Conservation (phyloP, 2,329 filamentous ascomycete species). For the Fusarium proliferatum region DNA sequence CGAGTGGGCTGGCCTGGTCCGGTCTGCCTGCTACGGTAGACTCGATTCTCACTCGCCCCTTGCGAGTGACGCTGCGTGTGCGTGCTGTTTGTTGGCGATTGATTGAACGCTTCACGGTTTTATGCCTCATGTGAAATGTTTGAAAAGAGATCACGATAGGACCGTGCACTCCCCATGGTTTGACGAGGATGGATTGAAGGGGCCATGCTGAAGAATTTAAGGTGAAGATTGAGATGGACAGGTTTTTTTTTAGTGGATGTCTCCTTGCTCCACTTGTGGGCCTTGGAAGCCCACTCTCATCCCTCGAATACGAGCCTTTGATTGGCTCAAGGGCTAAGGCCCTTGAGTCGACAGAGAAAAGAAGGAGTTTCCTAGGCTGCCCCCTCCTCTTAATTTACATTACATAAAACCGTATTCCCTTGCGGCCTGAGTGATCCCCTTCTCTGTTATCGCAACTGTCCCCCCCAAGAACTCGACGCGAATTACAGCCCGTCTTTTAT, state of each 20-base stretch:
- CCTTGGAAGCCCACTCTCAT: slow-evolving; percentile 14
- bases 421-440: slow-evolving; percentile 47
- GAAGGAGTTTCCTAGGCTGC: slow-evolving; percentile 40
- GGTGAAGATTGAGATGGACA: slow-evolving; percentile 35
- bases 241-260: slow-evolving; percentile 41
- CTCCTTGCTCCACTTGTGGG: slow-evolving; percentile 25
- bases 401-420: slow-evolving; percentile 52
- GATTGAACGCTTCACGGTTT: slow-evolving; percentile 7
- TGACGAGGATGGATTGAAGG: not conserved
- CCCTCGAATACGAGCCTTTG: not conserved
- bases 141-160: slow-evolving; percentile 16
- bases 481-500: slow-evolving; percentile 48
- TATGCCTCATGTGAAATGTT: slow-evolving; percentile 28
- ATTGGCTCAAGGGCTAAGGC: slow-evolving; percentile 38
- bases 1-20: slow-evolving; percentile 26
- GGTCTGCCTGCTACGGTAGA: not conserved
- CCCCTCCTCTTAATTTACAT: slow-evolving; percentile 51
- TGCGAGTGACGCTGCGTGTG: not conserved
- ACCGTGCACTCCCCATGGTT: slow-evolving; percentile 18
- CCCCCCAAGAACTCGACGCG: slow-evolving; percentile 45
- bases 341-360: slow-evolving; percentile 36
- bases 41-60: not conserved
- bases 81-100: not conserved
- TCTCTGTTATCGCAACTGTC: slow-evolving; percentile 47
- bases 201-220: slow-evolving; percentile 27